Base-by-base conservation (phyloP, 768 basidiomycete genomes). In the Mycena metata region DNA sequence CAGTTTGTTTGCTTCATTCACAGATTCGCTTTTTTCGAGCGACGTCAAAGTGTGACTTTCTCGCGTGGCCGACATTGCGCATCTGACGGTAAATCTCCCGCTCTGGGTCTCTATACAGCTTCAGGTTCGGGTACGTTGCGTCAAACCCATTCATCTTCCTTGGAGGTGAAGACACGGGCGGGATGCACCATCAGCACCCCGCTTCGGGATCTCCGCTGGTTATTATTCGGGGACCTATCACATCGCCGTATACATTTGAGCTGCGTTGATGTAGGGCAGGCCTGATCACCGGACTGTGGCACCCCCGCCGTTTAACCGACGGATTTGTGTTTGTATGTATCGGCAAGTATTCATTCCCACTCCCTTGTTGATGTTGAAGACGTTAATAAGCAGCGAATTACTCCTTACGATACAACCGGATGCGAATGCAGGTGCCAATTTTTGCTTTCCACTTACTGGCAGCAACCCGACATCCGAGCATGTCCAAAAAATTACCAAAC, bases 351-450 rank as follows among this genome's bases (percentile, higher is more conserved):
- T n/a, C n/a, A n/a, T n/a, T n/a, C n/a, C n/a, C n/a, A n/a, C n/a
- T n/a, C n/a, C n/a, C n/a, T 36, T 33, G 33, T n/a, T 54, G 52
- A 24, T 54, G 35, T n/a, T 54, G 51, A 52, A 30, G 51, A 57
- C 41, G 39, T 42, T 52, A 45, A 41, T 8, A 30, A 42, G 35
- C n/a, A n/a, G 39, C 10, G 19, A 15, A 63, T 63, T 64, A 43
- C 52, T n/a, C n/a, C n/a, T n/a, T 56, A 56, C 62, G 62, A 55
- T 54, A 55, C 35, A 47, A n/a, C 33, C 43, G 52, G 52, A 64
- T 24, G 49, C 41, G 60, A 33, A 15, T 2, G 26, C 7, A 42
- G 5, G 17, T 45, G 52, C 36, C 52, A 35, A 5, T 6, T 35
- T n/a, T 19, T 33, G 17, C 33, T 54, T 54, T 54, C 35, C 16